phyloP scores from a whole-genome alignment of 2,329 filamentous ascomycete genomes.

The Alternaria hordeiaustralica region DNA sequence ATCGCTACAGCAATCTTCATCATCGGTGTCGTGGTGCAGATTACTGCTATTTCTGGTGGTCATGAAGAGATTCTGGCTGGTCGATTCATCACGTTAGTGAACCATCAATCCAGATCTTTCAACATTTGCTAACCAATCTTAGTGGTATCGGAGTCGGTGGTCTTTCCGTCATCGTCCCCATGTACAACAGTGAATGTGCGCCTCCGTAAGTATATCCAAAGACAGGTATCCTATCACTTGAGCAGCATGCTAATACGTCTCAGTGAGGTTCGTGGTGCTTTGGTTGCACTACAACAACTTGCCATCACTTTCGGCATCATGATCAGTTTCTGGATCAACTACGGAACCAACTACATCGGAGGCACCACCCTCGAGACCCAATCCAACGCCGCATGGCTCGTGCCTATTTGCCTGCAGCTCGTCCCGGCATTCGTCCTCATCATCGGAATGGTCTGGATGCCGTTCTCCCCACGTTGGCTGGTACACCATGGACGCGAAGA shows the following conservation, averaged over 20 bases:
- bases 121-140: conserved; percentile 15
- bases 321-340: conserved; percentile 44
- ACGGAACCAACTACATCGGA: conserved; percentile 54
- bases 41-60: conserved; percentile 64
- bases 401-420: conserved; percentile 75
- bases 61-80: conserved; percentile 70
- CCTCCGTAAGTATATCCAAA: conserved; percentile 54
- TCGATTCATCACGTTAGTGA: conserved; percentile 67
- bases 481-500: conserved; percentile 72
- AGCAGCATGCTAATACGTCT: conserved; percentile 49
- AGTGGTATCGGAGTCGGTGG: conserved; percentile 70
- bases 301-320: conserved; percentile 62
- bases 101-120: rapidly evolving
- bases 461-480: conserved; percentile 78
- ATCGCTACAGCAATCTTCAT: conserved; percentile 72
- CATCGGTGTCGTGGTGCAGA: conserved; percentile 72
- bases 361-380: conserved; percentile 65
- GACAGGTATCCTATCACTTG: rapidly evolving
- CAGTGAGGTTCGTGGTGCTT: conserved; percentile 67
- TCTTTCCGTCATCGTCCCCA: conserved; percentile 70
- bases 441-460: conserved; percentile 78
- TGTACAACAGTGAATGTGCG: conserved; percentile 54
- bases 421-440: conserved; percentile 70
- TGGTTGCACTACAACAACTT: conserved; percentile 69
- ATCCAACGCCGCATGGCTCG: conserved; percentile 73